phyloP scores from a whole-genome alignment of 2,329 filamentous ascomycete genomes.

The Blumeria hordei region DNA sequence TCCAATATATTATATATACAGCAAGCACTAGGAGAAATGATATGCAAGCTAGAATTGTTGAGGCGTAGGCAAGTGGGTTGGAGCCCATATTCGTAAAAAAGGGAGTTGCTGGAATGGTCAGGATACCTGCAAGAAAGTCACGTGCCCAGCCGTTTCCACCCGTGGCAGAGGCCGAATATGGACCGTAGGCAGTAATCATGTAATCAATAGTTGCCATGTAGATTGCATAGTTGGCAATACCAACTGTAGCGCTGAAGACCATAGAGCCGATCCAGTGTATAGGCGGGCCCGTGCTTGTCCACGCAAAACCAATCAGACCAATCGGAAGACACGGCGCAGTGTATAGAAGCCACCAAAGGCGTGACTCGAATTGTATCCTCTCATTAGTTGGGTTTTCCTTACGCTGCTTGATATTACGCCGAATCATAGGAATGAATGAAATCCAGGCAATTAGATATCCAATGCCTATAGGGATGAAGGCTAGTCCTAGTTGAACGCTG shows the following conservation, averaged over 20 bases:
- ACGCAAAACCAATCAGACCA: slow-evolving; percentile 43
- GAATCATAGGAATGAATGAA: slow-evolving; percentile 31
- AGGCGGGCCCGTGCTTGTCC: slow-evolving; percentile 25
- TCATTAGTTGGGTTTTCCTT: slow-evolving; percentile 26
- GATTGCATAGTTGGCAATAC: slow-evolving; percentile 46
- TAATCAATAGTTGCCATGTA: slow-evolving; percentile 62
- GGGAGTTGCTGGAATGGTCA: slow-evolving; percentile 42
- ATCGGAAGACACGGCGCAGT: slow-evolving; percentile 35
- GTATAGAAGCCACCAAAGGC: slow-evolving; percentile 40
- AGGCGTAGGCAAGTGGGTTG: slow-evolving; percentile 31
- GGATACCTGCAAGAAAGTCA: slow-evolving; percentile 48
- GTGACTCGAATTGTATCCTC: slow-evolving; percentile 42
- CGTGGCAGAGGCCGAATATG: slow-evolving; percentile 49
- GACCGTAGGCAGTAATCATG: slow-evolving; percentile 51
- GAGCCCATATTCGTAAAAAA: slow-evolving; percentile 35
- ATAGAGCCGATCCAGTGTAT: slow-evolving; percentile 45
- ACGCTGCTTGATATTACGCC: slow-evolving; percentile 26
- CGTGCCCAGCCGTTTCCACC: slow-evolving; percentile 53
- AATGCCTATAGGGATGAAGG: slow-evolving; percentile 40
- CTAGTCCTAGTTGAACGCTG: slow-evolving; percentile 28
- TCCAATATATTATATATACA: slow-evolving; percentile 43
- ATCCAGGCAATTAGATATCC: slow-evolving; percentile 40
- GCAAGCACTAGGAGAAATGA: slow-evolving; percentile 34
- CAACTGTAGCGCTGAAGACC: slow-evolving; percentile 39
- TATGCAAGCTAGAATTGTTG: slow-evolving; percentile 33